A percentile compares a stretch with the other conserved stretches of the same genome.
Evolutionary conservation across 257 asterid species (phyloP).

Genomic region (Ilex asprella): DNA sequence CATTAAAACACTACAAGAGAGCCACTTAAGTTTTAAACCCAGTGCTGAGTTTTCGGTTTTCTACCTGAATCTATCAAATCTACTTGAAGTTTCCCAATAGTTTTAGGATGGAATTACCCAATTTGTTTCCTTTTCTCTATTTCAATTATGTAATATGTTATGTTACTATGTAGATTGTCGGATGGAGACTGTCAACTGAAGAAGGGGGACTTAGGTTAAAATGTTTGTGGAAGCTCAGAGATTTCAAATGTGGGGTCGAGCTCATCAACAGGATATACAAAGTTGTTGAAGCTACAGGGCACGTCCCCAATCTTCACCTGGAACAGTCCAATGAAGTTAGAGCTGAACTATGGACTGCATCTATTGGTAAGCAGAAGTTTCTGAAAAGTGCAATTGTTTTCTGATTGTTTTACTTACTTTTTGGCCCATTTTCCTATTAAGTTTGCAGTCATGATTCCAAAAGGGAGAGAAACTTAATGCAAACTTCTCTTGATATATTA

Average conservation of each 20-base stretch:
- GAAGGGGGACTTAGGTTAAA: constrained; percentile 49
- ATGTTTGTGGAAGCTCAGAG: constrained; percentile 78
- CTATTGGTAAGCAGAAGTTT: constrained; percentile 40
- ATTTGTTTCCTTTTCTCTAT: no score
- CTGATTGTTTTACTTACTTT: neutral
- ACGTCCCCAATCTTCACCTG: constrained; percentile 45
- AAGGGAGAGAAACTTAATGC: neutral
- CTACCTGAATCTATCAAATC: no score
- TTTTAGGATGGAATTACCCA: no score
- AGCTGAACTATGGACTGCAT: constrained; percentile 63
- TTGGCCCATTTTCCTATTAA: neutral
- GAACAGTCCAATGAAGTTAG: constrained; percentile 63
- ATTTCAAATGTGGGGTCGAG: constrained; percentile 54
- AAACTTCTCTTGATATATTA: no score
- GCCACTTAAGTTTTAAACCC: no score
- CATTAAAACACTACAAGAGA: no score
- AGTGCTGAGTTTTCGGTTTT: no score
- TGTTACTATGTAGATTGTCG: constrained; percentile 48
- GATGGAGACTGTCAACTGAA: constrained; percentile 61
- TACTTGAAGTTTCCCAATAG: no score
- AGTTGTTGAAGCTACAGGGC: constrained; percentile 54
- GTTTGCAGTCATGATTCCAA: neutral
- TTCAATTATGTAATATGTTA: no score
- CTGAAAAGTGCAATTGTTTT: neutral
- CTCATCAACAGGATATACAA: constrained; percentile 50